phyloP scores from a whole-genome alignment of 768 basidiomycete genomes.

The Boletus coccyginus region DNA sequence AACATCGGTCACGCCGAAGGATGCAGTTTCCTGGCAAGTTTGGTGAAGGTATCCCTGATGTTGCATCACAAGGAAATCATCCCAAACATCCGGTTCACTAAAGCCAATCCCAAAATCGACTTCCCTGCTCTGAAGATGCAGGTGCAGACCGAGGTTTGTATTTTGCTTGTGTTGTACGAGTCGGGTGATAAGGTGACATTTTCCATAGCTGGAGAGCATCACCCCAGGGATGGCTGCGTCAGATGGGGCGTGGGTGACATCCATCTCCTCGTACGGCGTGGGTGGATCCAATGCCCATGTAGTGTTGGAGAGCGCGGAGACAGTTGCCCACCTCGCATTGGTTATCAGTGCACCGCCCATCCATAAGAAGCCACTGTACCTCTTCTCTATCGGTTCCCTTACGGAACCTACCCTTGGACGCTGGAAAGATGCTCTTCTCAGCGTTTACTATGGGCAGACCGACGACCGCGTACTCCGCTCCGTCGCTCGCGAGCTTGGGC shows the following conservation, averaged over 20 bases:
- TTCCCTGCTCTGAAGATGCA: constrained; percentile 24
- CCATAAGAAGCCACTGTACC: constrained; percentile 20
- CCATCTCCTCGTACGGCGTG: constrained; percentile 34
- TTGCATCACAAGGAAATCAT: constrained; percentile 29
- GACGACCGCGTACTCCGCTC: constrained; percentile 26
- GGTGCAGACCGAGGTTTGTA: constrained; percentile 24
- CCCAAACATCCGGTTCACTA: constrained; percentile 28
- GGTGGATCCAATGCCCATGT: constrained; percentile 35
- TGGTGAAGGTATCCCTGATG: constrained; percentile 34
- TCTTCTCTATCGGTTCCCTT: constrained; percentile 28
- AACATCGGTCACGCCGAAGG: constrained; percentile 29
- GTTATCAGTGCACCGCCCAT: neutral
- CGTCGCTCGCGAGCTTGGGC: constrained; percentile 25
- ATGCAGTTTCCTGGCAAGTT: constrained; percentile 34
- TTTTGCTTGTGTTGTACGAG: neutral
- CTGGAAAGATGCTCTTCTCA: constrained; percentile 23
- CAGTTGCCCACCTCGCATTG: constrained; percentile 11
- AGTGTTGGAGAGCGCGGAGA: constrained; percentile 28
- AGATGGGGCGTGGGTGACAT: constrained; percentile 30
- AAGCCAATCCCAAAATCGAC: constrained; percentile 28
- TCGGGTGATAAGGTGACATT: neutral
- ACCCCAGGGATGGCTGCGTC: constrained; percentile 28
- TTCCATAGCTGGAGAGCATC: constrained; percentile 20
- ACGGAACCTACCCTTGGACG: constrained; percentile 25
- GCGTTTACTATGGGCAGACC: constrained; percentile 14